phyloP scores from a whole-genome alignment of 805 yeast genomes.

The Zygosaccharomyces siamensis region DNA sequence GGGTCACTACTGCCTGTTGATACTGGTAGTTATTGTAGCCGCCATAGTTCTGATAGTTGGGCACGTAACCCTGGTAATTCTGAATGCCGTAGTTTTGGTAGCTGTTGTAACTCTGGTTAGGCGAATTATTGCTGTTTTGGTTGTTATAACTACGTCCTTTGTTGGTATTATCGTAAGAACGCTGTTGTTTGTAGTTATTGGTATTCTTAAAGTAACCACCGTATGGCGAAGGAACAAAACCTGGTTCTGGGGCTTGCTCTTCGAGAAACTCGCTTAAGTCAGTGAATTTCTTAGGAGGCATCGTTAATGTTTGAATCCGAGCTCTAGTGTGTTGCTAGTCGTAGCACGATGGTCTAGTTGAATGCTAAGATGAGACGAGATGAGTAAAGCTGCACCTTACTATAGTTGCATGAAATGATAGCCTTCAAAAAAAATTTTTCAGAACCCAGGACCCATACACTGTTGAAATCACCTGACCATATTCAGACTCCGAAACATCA shows the following conservation, averaged over 20 bases:
- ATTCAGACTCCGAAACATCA: too few relatives aligned
- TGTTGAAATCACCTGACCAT: too few relatives aligned
- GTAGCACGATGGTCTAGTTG: background rate
- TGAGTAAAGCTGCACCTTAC: slow-evolving; percentile 1
- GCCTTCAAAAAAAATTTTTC: background rate
- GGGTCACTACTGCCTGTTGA: slow-evolving; percentile 34
- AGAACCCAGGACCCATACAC: too few relatives aligned
- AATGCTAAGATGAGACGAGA: slow-evolving; percentile 1
- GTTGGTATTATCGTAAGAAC: slow-evolving; percentile 17
- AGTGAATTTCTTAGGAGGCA: slow-evolving; percentile 36
- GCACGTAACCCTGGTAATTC: slow-evolving; percentile 8
- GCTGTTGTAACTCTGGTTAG: slow-evolving; percentile 16
- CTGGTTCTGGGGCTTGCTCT: slow-evolving; percentile 31
- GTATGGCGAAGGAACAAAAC: slow-evolving; percentile 30
- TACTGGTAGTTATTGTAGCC: slow-evolving; percentile 26
- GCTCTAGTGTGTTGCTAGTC: background rate
- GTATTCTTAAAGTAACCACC: slow-evolving; percentile 33
- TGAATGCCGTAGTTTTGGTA: slow-evolving; percentile 15
- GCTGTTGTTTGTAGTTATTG: slow-evolving; percentile 23
- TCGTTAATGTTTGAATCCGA: slow-evolving; percentile 4
- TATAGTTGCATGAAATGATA: background rate
- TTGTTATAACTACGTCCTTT: slow-evolving; percentile 4
- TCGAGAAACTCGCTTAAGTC: slow-evolving; percentile 29
- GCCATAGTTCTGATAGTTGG: slow-evolving; percentile 16
- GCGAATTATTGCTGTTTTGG: slow-evolving; percentile 9